These are phyloP conservation scores for Leccinum cinnamomeum DNA, from an alignment of 1,284 basidiomycete species.

Conservation along the genomic window DNA sequence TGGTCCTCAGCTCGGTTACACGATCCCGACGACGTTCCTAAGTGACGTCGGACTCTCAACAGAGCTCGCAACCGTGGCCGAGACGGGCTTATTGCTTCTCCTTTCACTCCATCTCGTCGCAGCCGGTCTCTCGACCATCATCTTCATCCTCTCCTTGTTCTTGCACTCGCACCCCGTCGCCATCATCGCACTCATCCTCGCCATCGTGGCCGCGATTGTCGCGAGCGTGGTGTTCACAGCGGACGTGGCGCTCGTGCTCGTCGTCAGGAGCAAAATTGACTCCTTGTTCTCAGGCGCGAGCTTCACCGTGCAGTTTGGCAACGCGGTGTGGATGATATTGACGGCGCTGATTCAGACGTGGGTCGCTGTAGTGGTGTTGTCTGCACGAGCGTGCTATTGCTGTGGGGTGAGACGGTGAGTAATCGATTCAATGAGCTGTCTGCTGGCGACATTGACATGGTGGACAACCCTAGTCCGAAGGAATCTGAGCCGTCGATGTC, in stretches of 20 bases:
- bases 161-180: conserved; percentile 53
- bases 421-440: neutral
- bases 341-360: conserved; percentile 55
- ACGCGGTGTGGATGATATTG: conserved; percentile 69
- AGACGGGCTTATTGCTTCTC: conserved; percentile 53
- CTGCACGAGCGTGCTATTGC: conserved; percentile 64
- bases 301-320: conserved; percentile 58
- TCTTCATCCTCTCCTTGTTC: conserved; percentile 55
- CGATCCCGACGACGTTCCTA: conserved; percentile 45
- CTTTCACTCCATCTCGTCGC: conserved; percentile 66
- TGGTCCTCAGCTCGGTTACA: conserved; percentile 57
- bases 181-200: conserved; percentile 57
- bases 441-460: conserved; percentile 12
- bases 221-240: conserved; percentile 55
- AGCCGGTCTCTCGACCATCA: conserved; percentile 55
- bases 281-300: conserved; percentile 39
- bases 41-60: conserved; percentile 45
- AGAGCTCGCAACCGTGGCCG: conserved; percentile 43
- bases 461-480: conserved; percentile 12
- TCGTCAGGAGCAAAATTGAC: conserved; percentile 46
- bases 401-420: conserved; percentile 54
- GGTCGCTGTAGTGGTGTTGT: conserved; percentile 58
- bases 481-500: neutral
- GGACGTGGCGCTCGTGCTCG: conserved; percentile 59
- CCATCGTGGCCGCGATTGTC: conserved; percentile 55